Evolutionary conservation across 306 rosid genomes (phyloP).

Genomic region (Sophora flavescens): DNA sequence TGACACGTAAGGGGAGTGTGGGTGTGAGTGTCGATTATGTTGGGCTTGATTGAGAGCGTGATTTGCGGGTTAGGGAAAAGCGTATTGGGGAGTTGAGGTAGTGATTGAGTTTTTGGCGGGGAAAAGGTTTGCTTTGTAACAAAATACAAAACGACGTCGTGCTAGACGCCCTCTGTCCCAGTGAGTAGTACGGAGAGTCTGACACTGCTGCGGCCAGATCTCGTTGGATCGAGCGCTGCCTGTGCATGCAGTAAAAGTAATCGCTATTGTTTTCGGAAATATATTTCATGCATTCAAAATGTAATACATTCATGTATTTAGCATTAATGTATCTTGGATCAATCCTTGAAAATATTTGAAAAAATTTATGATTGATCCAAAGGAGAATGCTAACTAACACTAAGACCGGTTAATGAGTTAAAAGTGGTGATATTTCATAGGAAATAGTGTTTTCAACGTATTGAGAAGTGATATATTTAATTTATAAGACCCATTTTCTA

Average conservation of each 20-base stretch:
- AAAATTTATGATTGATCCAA: no score
- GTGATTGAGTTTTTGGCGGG: slow-evolving; percentile 36
- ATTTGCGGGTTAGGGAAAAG: slow-evolving; percentile 44
- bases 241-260: slow-evolving; percentile 28
- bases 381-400: no score
- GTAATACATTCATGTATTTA: no score
- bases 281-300: no score
- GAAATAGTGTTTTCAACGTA: no score
- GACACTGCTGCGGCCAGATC: not conserved
- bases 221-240: not conserved
- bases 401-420: no score
- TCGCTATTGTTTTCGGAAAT: not conserved
- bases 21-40: not conserved
- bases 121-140: not conserved
- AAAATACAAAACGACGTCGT: slow-evolving; percentile 46
- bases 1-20: slow-evolving; percentile 3
- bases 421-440: no score
- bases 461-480: no score
- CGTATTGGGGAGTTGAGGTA: not conserved
- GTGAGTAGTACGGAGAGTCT: not conserved
- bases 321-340: no score
- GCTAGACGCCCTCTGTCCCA: not conserved
- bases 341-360: no score
- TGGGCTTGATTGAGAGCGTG: slow-evolving; percentile 43
- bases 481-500: no score